phyloP scores from a whole-genome alignment of 1,284 basidiomycete species.

The Pterula multifida region DNA sequence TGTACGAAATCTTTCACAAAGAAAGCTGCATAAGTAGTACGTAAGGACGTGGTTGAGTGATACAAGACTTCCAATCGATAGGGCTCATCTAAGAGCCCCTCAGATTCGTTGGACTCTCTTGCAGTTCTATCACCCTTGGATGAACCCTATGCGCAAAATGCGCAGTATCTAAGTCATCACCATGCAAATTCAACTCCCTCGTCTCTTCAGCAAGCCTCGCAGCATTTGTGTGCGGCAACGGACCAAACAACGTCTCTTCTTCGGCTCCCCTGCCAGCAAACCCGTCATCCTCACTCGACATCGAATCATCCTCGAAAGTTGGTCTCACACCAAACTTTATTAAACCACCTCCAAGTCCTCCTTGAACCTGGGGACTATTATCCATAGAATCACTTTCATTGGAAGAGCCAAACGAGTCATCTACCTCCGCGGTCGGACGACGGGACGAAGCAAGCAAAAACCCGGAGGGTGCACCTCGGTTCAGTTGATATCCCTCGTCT shows the following conservation, averaged over 20 bases:
- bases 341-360: neutral
- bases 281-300: neutral
- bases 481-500: neutral
- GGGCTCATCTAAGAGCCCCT: neutral
- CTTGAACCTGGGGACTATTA: neutral
- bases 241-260: conserved; percentile 1
- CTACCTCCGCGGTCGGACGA: neutral
- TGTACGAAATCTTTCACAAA: too few relatives aligned
- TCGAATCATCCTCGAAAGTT: neutral
- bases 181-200: conserved; percentile 8
- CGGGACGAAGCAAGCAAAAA: neutral
- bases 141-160: neutral
- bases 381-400: neutral
- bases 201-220: conserved; percentile 5
- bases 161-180: conserved; percentile 15
- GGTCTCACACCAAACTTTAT: neutral
- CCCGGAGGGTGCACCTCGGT: neutral
- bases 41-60: too few relatives aligned
- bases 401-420: neutral
- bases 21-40: too few relatives aligned
- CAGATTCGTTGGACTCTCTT: neutral
- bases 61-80: too few relatives aligned
- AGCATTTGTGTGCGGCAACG: neutral
- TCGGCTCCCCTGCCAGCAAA: neutral
- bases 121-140: neutral